phyloP scores from a whole-genome alignment of 2,329 filamentous ascomycete genomes.

The Neofusicoccum ribis region DNA sequence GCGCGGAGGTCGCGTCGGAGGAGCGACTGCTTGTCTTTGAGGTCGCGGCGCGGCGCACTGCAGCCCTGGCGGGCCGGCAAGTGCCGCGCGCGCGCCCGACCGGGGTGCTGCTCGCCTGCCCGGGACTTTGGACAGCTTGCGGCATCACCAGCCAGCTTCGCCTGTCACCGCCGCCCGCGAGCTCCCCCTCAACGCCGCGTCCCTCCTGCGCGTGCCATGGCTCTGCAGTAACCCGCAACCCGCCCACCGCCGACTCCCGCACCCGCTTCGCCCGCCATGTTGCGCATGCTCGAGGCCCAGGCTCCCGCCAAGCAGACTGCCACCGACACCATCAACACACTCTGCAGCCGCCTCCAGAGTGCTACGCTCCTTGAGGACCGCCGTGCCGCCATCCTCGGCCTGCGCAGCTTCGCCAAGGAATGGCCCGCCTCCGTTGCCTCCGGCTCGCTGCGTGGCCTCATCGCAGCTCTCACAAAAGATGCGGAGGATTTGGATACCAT shows the following conservation, averaged over 20 bases:
- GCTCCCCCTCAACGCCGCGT: background rate
- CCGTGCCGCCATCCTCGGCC: constrained; percentile 84
- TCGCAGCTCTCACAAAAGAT: constrained; percentile 82
- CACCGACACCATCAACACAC: constrained; percentile 86
- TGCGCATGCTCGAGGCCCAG: constrained; percentile 62
- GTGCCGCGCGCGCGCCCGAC: background rate
- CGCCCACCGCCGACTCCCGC: background rate
- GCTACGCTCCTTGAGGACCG: constrained; percentile 93
- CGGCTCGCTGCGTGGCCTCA: constrained; percentile 84
- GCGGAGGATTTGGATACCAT: constrained; percentile 94
- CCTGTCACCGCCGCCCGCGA: background rate
- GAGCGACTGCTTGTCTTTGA: constrained; percentile 1
- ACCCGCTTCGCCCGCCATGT: constrained; percentile 8
- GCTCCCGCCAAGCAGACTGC: constrained; percentile 95
- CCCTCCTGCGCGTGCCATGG: background rate
- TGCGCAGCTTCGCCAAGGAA: constrained; percentile 94
- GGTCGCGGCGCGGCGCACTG: background rate
- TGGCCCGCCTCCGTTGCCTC: constrained; percentile 96
- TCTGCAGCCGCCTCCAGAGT: constrained; percentile 83
- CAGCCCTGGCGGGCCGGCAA: background rate
- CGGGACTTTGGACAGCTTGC: constrained; percentile 16
- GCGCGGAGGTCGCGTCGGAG: constrained; percentile 11
- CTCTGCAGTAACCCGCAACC: background rate
- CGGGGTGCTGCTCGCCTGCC: background rate
- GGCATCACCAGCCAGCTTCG: constrained; percentile 9